A percentile compares a stretch with the other conserved stretches of the same genome.
Evolutionary conservation across 2,329 filamentous ascomycete species (phyloP).

Genomic region (Fusarium abutilonis): DNA sequence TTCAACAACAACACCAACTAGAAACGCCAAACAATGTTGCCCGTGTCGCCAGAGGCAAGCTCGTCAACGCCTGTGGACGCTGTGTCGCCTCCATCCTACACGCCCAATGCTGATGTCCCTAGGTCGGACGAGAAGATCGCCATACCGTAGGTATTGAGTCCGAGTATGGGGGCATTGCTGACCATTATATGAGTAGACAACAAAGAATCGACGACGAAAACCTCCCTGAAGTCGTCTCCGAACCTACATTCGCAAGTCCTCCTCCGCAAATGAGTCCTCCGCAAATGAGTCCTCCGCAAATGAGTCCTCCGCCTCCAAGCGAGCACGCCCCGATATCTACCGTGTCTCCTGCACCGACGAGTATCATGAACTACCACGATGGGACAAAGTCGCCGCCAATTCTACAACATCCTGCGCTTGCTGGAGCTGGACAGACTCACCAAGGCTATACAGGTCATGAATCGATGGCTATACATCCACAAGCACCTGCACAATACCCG

Average conservation of each 20-base stretch:
- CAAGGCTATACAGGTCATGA: constrained; percentile 33
- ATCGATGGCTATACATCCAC: constrained; percentile 17
- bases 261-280: not conserved
- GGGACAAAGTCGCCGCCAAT: constrained; percentile 32
- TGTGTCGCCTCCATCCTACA: constrained; percentile 41
- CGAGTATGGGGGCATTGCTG: not conserved
- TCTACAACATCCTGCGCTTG: constrained; percentile 27
- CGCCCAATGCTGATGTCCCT: not conserved
- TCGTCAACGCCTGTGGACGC: constrained; percentile 4
- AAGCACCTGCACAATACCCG: not conserved
- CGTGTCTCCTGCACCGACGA: constrained; percentile 24
- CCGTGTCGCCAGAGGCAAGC: constrained; percentile 24
- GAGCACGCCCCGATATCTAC: constrained; percentile 10
- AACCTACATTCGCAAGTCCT: not conserved
- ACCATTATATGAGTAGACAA: constrained; percentile 1
- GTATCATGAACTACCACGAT: constrained; percentile 12
- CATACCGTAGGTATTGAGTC: constrained; percentile 12
- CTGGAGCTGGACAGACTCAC: constrained; percentile 11
- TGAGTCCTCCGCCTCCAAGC: constrained; percentile 3
- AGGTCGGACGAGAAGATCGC: constrained; percentile 39
- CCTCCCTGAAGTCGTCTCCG: constrained; percentile 42
- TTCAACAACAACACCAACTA: not conserved
- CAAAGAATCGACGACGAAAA: constrained; percentile 32
- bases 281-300: not conserved
- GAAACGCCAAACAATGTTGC: constrained; percentile 14